A percentile compares a stretch with the other conserved stretches of the same genome.
These are phyloP conservation scores for Aspergillus glaucus DNA, from an alignment of 2,329 filamentous ascomycete species.

Conservation along the genomic window DNA sequence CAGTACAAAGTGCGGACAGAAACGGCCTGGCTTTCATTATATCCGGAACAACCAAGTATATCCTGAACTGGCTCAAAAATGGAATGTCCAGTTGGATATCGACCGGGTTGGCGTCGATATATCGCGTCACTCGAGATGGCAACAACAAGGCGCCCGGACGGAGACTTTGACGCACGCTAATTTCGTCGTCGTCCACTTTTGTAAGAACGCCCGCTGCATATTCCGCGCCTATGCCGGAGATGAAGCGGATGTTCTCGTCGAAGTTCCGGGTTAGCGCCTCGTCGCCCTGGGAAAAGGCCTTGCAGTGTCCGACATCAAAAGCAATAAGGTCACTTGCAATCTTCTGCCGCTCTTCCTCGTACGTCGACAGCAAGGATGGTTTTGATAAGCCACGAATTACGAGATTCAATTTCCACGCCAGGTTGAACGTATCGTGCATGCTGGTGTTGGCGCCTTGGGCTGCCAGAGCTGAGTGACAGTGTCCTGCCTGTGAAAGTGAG, in stretches of 20 bases:
- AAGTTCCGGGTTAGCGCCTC: conserved; percentile 63
- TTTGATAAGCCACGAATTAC: conserved; percentile 19
- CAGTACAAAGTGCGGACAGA: conserved; percentile 54
- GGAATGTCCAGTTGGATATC: conserved; percentile 73
- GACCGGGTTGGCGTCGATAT: conserved; percentile 71
- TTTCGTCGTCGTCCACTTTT: conserved; percentile 36
- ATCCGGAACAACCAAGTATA: conserved; percentile 65
- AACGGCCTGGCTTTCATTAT: conserved; percentile 52
- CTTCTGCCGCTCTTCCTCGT: conserved; percentile 25
- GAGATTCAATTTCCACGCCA: conserved; percentile 31
- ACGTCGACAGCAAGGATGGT: conserved; percentile 19
- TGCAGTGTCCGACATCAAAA: conserved; percentile 40
- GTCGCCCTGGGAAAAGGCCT: conserved; percentile 55
- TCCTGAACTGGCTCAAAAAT: conserved; percentile 68
- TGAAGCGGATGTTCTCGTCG: conserved; percentile 64
- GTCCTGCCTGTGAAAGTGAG: conserved; percentile 16
- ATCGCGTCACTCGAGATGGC: conserved; percentile 65
- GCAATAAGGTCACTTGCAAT: conserved; percentile 26
- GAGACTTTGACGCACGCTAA: conserved; percentile 27
- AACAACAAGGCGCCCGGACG: conserved; percentile 46
- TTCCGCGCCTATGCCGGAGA: conserved; percentile 64
- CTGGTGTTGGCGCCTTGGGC: conserved; percentile 32
- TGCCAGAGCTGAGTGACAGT: conserved; percentile 26
- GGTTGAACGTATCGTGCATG: conserved; percentile 32
- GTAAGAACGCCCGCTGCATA: conserved; percentile 62